These are phyloP conservation scores for Neurospora sp. DNA, from an alignment of 495 filamentous ascomycete species.

Conservation along the genomic window DNA sequence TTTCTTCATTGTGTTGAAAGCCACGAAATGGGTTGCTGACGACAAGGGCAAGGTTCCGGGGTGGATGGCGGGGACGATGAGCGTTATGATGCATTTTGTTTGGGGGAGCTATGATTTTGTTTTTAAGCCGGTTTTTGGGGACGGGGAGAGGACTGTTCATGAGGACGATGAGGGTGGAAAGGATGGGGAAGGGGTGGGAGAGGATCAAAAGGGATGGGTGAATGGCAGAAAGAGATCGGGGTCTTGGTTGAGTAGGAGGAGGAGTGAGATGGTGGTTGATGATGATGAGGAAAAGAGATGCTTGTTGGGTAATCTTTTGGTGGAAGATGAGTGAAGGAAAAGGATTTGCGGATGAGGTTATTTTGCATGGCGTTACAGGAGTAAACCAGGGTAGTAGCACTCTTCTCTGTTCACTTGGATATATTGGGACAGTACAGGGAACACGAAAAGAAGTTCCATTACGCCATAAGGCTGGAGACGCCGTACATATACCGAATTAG, in stretches of 20 bases:
- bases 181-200: not conserved
- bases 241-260: not conserved
- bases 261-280: constrained; percentile 2
- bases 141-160: constrained; percentile 69
- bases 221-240: not conserved
- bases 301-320: constrained; percentile 3
- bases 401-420: not conserved
- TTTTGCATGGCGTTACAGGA: not conserved
- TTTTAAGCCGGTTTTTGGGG: constrained; percentile 62
- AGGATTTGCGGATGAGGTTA: not conserved
- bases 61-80: constrained; percentile 49
- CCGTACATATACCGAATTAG: not conserved
- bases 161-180: constrained; percentile 10
- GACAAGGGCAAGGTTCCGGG: constrained; percentile 52
- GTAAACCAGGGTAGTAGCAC: not conserved
- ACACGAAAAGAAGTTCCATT: not conserved
- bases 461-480: not conserved
- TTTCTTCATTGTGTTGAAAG: constrained; percentile 36
- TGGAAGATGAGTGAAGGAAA: not conserved
- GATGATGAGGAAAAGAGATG: constrained; percentile 20
- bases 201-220: not conserved
- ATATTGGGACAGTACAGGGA: too few relatives aligned
- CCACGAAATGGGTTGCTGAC: constrained; percentile 34
- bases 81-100: constrained; percentile 40
- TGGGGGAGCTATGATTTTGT: constrained; percentile 70